Evolutionary conservation across 2,329 filamentous ascomycete genomes (phyloP).

Genomic region (Arthroderma sp.): DNA sequence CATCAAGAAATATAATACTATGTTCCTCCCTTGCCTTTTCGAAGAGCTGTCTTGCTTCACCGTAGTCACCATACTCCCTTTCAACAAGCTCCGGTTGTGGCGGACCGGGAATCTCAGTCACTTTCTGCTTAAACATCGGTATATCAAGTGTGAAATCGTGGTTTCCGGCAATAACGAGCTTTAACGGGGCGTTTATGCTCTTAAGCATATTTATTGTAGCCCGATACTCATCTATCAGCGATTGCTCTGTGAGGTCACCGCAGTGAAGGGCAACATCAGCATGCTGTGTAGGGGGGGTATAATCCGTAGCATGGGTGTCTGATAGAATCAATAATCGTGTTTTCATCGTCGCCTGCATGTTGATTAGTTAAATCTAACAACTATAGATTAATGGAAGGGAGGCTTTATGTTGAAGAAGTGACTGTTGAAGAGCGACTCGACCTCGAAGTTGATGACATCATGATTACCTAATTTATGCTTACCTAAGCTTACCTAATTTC

Average conservation of each 20-base stretch:
- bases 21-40: too few relatives aligned
- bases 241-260: constrained; percentile 40
- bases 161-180: constrained; percentile 45
- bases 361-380: too few relatives aligned
- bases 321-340: constrained; percentile 37
- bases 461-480: too few relatives aligned
- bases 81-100: constrained; percentile 22
- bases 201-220: constrained; percentile 35
- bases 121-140: constrained; percentile 26
- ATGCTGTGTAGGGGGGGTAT: constrained; percentile 21
- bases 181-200: constrained; percentile 38
- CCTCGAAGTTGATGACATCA: too few relatives aligned
- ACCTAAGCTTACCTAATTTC: too few relatives aligned
- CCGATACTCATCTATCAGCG: constrained; percentile 32
- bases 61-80: constrained; percentile 32
- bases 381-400: too few relatives aligned
- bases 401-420: too few relatives aligned
- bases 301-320: constrained; percentile 33
- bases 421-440: too few relatives aligned
- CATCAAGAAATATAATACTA: constrained; percentile 40
- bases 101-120: constrained; percentile 20
- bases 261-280: constrained; percentile 44
- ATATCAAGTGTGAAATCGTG: constrained; percentile 40
- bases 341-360: not conserved
- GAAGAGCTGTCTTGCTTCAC: constrained; percentile 32